Conservation (phyloP, 805 yeast genomes). For the Zygoascus flipseniorum region DNA sequence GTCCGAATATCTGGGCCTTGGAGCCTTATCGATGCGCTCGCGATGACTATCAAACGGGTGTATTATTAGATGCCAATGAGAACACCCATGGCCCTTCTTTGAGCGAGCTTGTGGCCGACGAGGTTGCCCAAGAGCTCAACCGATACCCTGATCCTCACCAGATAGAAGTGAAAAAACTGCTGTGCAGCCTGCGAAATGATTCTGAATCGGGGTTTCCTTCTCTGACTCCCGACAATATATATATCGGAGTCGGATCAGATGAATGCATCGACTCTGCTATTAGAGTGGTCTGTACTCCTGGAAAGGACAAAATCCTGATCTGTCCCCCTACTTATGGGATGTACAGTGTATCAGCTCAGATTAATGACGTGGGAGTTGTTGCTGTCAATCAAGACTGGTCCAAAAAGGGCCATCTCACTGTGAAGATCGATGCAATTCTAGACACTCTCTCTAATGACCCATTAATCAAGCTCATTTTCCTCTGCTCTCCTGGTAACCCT, state of each 20-base stretch:
- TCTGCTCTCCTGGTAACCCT: slow-evolving; percentile 97
- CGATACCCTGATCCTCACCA: slow-evolving; percentile 98
- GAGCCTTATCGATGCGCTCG: slow-evolving; percentile 96
- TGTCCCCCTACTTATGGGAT: slow-evolving; percentile 98
- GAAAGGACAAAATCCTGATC: slow-evolving; percentile 67
- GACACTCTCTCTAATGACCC: slow-evolving; percentile 46
- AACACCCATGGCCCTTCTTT: slow-evolving; percentile 88
- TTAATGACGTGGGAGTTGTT: slow-evolving; percentile 77
- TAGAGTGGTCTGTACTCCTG: slow-evolving; percentile 77
- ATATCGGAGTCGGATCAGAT: slow-evolving; percentile 96
- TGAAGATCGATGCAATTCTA: slow-evolving; percentile 50
- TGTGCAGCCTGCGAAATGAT: slow-evolving; percentile 62
- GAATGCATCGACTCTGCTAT: slow-evolving; percentile 87
- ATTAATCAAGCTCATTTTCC: slow-evolving; percentile 61
- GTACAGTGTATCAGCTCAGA: slow-evolving; percentile 85
- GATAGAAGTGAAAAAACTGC: slow-evolving; percentile 56
- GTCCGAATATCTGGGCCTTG: slow-evolving; percentile 76
- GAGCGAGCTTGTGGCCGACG: slow-evolving; percentile 35
- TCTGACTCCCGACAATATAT: slow-evolving; percentile 59
- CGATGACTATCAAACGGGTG: slow-evolving; percentile 86
- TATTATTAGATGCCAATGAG: slow-evolving; percentile 91
- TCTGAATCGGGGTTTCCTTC: slow-evolving; percentile 19
- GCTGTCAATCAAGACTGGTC: slow-evolving; percentile 61
- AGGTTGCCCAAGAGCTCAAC: slow-evolving; percentile 52
- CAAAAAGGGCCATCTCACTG: slow-evolving; percentile 39